Evolutionary conservation across 2,329 filamentous ascomycete species (phyloP).

Genomic region (Stachybotrys chartarum): DNA sequence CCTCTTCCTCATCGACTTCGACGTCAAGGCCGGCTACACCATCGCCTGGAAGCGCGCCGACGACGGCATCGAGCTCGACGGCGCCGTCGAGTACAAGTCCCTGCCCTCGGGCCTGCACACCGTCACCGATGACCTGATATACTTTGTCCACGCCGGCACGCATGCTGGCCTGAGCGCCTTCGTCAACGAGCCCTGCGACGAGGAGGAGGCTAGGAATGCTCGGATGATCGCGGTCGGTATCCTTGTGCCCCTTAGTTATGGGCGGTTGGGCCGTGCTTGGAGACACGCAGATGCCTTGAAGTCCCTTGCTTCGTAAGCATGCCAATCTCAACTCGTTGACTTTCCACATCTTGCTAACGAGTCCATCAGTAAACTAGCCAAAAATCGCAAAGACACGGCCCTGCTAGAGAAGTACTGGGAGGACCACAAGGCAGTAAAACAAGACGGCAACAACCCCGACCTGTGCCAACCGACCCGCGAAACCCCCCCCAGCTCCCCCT

Average conservation of each 20-base stretch:
- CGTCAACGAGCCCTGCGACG: slow-evolving; percentile 72
- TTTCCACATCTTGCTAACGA: slow-evolving; percentile 12
- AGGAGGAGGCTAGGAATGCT: slow-evolving; percentile 73
- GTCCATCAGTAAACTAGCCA: slow-evolving; percentile 47
- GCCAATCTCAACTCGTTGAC: background rate
- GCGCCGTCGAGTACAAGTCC: slow-evolving; percentile 91
- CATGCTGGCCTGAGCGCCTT: slow-evolving; percentile 91
- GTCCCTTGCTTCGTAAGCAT: slow-evolving; percentile 60
- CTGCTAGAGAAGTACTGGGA: slow-evolving; percentile 78
- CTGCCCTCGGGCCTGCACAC: slow-evolving; percentile 89
- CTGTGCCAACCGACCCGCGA: slow-evolving; percentile 27
- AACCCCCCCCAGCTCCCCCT: slow-evolving; percentile 45
- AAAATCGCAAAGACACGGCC: slow-evolving; percentile 54
- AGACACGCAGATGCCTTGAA: slow-evolving; percentile 72
- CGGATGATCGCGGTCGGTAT: slow-evolving; percentile 89
- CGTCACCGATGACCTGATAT: slow-evolving; percentile 81
- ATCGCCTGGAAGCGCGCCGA: slow-evolving; percentile 79
- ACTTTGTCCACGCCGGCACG: slow-evolving; percentile 77
- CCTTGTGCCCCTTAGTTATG: slow-evolving; percentile 78
- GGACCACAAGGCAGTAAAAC: slow-evolving; percentile 31
- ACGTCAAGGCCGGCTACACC: slow-evolving; percentile 86
- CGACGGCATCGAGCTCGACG: slow-evolving; percentile 67
- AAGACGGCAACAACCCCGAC: slow-evolving; percentile 15
- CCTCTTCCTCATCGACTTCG: slow-evolving; percentile 84
- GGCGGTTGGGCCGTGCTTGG: slow-evolving; percentile 83